phyloP scores from a whole-genome alignment of 768 basidiomycete species.

The Tubosaeta brunneosetosa region DNA sequence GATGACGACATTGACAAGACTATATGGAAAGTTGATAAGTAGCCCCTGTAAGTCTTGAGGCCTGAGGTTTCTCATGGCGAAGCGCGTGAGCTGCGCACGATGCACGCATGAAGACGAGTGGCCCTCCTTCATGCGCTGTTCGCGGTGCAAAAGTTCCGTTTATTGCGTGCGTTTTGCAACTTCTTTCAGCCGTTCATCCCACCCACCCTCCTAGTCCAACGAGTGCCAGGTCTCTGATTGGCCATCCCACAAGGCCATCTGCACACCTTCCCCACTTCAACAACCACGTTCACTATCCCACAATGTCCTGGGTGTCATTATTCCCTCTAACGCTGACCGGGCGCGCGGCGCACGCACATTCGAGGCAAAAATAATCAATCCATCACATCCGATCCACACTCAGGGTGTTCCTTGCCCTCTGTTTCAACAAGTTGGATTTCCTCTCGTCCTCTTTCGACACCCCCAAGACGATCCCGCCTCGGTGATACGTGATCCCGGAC shows the following conservation, averaged over 20 bases:
- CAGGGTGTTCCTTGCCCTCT: slow-evolving; percentile 23
- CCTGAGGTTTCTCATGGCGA: neutral
- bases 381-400: slow-evolving; percentile 25
- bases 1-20: neutral
- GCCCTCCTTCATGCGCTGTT: slow-evolving; percentile 22
- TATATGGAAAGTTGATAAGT: neutral
- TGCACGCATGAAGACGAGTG: slow-evolving; percentile 14
- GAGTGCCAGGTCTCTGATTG: slow-evolving; percentile 24
- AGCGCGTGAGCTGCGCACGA: slow-evolving; percentile 5
- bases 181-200: neutral
- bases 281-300: neutral
- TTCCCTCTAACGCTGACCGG: slow-evolving; percentile 24
- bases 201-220: slow-evolving; percentile 12
- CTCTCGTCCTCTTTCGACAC: slow-evolving; percentile 28
- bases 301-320: slow-evolving; percentile 16
- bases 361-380: slow-evolving; percentile 16
- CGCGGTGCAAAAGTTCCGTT: slow-evolving; percentile 19
- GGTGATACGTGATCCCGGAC: slow-evolving; percentile 18
- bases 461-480: slow-evolving; percentile 11
- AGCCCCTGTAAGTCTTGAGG: neutral
- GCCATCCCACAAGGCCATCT: slow-evolving; percentile 16
- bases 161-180: slow-evolving; percentile 19
- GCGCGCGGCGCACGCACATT: slow-evolving; percentile 20
- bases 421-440: slow-evolving; percentile 25
- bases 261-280: slow-evolving; percentile 1